Conservation (phyloP, 768 basidiomycete species). For the Auriculariales sp. region DNA sequence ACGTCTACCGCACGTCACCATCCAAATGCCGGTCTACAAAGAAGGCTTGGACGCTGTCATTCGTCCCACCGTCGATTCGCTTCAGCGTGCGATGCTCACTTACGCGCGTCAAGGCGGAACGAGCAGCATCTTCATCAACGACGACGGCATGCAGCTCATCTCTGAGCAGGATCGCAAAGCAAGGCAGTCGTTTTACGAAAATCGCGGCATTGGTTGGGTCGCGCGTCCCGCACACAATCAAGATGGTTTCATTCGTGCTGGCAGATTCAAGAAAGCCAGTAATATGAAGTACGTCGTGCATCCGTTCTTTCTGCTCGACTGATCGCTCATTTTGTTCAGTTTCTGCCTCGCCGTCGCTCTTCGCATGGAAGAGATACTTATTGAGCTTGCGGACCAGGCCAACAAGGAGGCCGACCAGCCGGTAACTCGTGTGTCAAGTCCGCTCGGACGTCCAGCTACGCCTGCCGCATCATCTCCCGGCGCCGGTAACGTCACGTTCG, state of each 20-base stretch:
- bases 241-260: constrained; percentile 49
- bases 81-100: constrained; percentile 21
- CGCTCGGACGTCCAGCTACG: background rate
- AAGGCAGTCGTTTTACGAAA: constrained; percentile 18
- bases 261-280: constrained; percentile 86
- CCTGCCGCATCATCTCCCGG: background rate
- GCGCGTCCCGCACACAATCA: constrained; percentile 15
- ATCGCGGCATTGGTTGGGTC: constrained; percentile 17
- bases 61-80: constrained; percentile 10
- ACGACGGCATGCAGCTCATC: constrained; percentile 24
- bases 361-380: constrained; percentile 28
- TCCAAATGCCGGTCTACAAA: constrained; percentile 20
- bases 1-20: constrained; percentile 4
- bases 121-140: constrained; percentile 21
- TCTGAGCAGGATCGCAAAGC: constrained; percentile 13
- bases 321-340: background rate
- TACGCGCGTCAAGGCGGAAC: constrained; percentile 26
- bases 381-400: background rate
- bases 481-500: background rate
- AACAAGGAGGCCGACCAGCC: background rate
- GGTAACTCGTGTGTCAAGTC: background rate
- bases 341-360: constrained; percentile 60
- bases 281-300: constrained; percentile 74
- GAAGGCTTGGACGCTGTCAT: constrained; percentile 6
- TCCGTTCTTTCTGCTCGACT: background rate